Conservation (phyloP, 176 grass and related monocot genomes). For the Dactylis glomerata region DNA sequence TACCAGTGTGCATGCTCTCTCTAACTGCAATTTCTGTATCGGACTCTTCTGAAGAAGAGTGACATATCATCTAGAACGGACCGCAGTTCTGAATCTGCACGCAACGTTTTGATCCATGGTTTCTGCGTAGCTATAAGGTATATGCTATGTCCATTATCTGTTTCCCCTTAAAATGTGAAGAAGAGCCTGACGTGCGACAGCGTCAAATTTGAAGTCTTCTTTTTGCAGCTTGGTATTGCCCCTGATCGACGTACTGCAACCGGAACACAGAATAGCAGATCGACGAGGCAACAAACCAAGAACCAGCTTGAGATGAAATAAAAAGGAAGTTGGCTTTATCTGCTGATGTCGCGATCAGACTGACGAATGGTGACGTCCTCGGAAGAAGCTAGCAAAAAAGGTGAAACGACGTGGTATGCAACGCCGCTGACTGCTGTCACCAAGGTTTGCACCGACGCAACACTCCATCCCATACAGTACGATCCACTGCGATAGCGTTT, state of each 20-base stretch:
- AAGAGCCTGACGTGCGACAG: not conserved
- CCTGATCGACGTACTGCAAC: not conserved
- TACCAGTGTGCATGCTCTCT: too few relatives aligned
- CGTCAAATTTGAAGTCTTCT: not conserved
- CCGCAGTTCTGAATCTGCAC: too few relatives aligned
- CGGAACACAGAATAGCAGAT: not conserved
- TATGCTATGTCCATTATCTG: not conserved
- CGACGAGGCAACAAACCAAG: too few relatives aligned
- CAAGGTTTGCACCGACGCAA: not conserved
- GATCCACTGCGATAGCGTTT: not conserved
- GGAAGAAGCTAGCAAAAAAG: not conserved
- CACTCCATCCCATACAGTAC: not conserved
- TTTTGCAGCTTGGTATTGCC: not conserved
- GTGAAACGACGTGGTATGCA: not conserved
- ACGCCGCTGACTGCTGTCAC: not conserved
- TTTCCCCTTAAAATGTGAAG: not conserved
- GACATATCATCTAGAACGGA: too few relatives aligned
- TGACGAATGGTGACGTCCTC: not conserved
- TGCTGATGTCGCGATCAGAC: not conserved
- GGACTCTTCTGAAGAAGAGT: too few relatives aligned
- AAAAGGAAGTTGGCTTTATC: not conserved
- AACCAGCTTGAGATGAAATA: not conserved
- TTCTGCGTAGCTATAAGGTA: too few relatives aligned
- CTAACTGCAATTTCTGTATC: too few relatives aligned
- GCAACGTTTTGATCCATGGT: too few relatives aligned